Evolutionary conservation across 2,329 filamentous ascomycete genomes (phyloP).

Genomic region (Leptographium lundbergii): DNA sequence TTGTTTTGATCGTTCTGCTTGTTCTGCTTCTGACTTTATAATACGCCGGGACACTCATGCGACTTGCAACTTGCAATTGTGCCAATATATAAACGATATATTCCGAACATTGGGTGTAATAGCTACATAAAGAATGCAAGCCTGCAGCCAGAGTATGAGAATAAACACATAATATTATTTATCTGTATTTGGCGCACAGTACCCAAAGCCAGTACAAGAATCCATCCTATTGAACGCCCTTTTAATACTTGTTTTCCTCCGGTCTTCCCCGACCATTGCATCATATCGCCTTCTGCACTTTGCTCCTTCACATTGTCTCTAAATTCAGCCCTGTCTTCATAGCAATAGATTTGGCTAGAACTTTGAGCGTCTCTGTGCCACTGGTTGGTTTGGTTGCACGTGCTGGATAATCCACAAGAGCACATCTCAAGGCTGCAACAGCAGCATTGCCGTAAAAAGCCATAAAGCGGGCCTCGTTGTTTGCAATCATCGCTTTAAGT

Average conservation of each 20-base stretch:
- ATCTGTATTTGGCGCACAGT: neutral
- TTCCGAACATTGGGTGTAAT: neutral
- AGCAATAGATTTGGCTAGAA: conserved; percentile 39
- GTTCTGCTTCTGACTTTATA: conserved; percentile 59
- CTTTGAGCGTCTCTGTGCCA: conserved; percentile 37
- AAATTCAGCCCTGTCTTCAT: conserved; percentile 33
- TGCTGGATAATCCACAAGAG: conserved; percentile 61
- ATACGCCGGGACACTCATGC: conserved; percentile 1
- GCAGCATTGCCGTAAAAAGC: conserved; percentile 69
- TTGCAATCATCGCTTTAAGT: conserved; percentile 57
- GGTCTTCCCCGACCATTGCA: neutral
- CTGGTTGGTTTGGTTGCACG: conserved; percentile 33
- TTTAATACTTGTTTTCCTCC: neutral
- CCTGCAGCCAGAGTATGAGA: neutral
- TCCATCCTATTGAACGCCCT: neutral
- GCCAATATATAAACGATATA: neutral
- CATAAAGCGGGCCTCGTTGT: conserved; percentile 64
- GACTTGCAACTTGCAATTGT: neutral
- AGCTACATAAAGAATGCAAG: neutral
- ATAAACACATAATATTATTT: neutral
- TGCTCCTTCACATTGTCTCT: neutral
- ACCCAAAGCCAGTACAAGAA: neutral
- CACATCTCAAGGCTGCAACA: conserved; percentile 55
- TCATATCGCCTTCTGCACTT: neutral
- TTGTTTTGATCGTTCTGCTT: conserved; percentile 76